Base-by-base conservation (phyloP, 1,139 yeast genomes). In the Lodderomyces pseudojiufengensis region DNA sequence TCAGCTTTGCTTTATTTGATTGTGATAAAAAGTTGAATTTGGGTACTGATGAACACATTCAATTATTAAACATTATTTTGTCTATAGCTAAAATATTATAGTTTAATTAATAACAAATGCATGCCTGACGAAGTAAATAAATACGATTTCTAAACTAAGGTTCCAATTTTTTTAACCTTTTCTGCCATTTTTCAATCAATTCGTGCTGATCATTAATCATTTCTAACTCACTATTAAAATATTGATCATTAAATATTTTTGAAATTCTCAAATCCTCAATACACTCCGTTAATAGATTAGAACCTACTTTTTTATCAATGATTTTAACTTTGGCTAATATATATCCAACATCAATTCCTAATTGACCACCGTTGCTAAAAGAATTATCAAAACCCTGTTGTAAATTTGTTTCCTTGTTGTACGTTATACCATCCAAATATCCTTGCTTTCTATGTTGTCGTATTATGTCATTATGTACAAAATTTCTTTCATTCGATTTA, bases 41-140 rank as follows among this genome's bases (percentile, higher is more conserved):
- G 52, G 98, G 99, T 11, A 78, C 96, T 3, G 95, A 88, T 53
- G 99, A 94, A 55, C 90, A 84, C 43, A 64, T 94, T 25, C 96
- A 87, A 51, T 56, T 94, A 24, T 69, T 92, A 47, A 84, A 86
- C 49, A 67, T 88, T 47, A 61, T 81, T 38, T 59, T 82, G 36
- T 76, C 80, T 48, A 63, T 86, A 3, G 66, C 85, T 2, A 63
- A 63, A 37, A 54, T 62, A 24, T 41, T 72, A 37, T 67, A 32
- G 26, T 9, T 22, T 9, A 20, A 5, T 8, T 3, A 54, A 24
- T n/a, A n/a, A n/a, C n/a, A n/a, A n/a, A n/a, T n/a, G n/a, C n/a
- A n/a, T n/a, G n/a, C n/a, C n/a, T n/a, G n/a, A n/a, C n/a, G n/a
- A n/a, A n/a, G n/a, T n/a, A n/a, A n/a, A n/a, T n/a, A n/a, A n/a